Evolutionary conservation across 179 eudicot genomes (phyloP), one percentile per base, ranked within the genome.

Genomic region (Dionaea muscipula): DNA sequence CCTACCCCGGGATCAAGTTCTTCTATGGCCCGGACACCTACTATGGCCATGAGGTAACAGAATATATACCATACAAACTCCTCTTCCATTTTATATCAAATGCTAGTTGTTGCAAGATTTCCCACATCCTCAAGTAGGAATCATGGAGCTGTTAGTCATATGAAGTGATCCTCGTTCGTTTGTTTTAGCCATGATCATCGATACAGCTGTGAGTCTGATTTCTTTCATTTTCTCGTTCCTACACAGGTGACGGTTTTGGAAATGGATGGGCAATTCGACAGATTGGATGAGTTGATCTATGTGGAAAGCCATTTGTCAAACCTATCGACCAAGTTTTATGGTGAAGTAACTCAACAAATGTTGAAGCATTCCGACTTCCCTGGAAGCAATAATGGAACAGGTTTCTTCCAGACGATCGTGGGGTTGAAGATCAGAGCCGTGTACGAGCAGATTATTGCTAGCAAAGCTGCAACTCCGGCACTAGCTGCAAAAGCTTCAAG

Each of bases 331-430:
- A 91, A 87, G 65, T 91, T 91, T 66, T 91, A 91, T 28, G 98
- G 98, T 26, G 98, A 91, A 75, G 88, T 93, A 44, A 93, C 99
- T 2, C 99, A 91, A 62, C 99, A 93, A 61, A 93, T 93, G 96
- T 56, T 93, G 78, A 93, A 84, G 82, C 99, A 84, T 56, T 55
- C 87, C 11, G 96, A 93, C 40, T 93, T 93, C 68, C 99, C 99
- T 0, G 99, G 99, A 27, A 93, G 99, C 62, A 93, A 78, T 86
- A 93, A 93, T 57, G 99, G 99, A 24, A 88, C 96, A 5, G 99
- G 99, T 23, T 72, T 93, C 48, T 93, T 93, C 84, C 98, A 91
- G 55, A 91, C 98, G 25, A 87, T 91, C 7, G 71, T 87, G 1
- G 98, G 98, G 12, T 63, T 93, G 76, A 93, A 93, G 74, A 93